Percentiles rank a stretch among this genome's conserved stretches.
phyloP scores from a whole-genome alignment of 192 early-diverging fungal species.

The Coemansia sp. region DNA sequence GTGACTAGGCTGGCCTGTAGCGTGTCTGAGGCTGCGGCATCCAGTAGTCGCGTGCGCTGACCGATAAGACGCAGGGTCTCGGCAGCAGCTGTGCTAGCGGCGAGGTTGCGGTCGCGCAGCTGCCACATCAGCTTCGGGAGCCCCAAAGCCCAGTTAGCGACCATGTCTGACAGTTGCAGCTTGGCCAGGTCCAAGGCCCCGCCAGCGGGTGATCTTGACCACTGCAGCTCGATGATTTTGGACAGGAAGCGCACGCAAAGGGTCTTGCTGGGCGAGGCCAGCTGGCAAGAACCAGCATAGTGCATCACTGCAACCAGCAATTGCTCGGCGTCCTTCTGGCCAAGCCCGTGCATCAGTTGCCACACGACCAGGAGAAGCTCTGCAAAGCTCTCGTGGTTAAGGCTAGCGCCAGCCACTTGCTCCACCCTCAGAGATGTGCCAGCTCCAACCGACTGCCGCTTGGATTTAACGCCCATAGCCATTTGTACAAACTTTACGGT shows the following conservation, averaged over 20 bases:
- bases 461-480: slow-evolving; percentile 27
- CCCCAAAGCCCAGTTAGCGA: slow-evolving; percentile 32
- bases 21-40: slow-evolving; percentile 11
- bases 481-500: slow-evolving; percentile 17
- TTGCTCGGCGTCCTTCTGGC: slow-evolving; percentile 24
- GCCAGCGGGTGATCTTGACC: slow-evolving; percentile 17
- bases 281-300: slow-evolving; percentile 25
- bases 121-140: slow-evolving; percentile 56
- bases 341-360: slow-evolving; percentile 29
- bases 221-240: slow-evolving; percentile 32
- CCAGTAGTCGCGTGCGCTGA: slow-evolving; percentile 47
- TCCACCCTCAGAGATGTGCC: background rate
- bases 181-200: slow-evolving; percentile 14
- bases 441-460: background rate
- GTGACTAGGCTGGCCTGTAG: slow-evolving; percentile 44
- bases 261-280: slow-evolving; percentile 41
- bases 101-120: slow-evolving; percentile 48
- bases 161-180: slow-evolving; percentile 12
- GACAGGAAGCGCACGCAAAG: slow-evolving; percentile 39
- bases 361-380: slow-evolving; percentile 41
- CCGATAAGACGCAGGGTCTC: slow-evolving; percentile 38
- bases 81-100: slow-evolving; percentile 33
- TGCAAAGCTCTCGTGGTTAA: slow-evolving; percentile 36
- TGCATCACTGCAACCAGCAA: slow-evolving; percentile 33
- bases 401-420: slow-evolving; percentile 6